Evolutionary conservation across 2,329 filamentous ascomycete genomes (phyloP).

Genomic region (Tolypocladium album): DNA sequence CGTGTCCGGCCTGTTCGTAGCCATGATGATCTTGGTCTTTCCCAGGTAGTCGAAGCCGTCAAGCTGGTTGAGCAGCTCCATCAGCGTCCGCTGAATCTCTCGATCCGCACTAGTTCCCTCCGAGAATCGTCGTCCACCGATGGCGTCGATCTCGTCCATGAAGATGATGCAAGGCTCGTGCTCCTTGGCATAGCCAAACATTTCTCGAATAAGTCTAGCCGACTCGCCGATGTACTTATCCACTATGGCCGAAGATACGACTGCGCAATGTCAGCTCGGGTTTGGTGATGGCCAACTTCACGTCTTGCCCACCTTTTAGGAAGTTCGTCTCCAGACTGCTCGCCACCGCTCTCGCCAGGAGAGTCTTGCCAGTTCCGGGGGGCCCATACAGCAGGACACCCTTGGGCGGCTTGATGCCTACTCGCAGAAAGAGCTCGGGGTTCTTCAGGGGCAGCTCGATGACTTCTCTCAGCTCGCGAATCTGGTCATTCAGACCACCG

Average conservation of each 20-base stretch:
- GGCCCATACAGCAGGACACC: constrained; percentile 93
- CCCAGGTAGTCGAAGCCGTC: constrained; percentile 99
- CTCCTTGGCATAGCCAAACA: constrained; percentile 99
- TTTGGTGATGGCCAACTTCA: neutral
- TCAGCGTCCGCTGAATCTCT: constrained; percentile 95
- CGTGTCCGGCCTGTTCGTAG: constrained; percentile 93
- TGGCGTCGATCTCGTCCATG: constrained; percentile 99
- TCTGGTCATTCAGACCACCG: constrained; percentile 95
- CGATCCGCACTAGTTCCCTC: constrained; percentile 96
- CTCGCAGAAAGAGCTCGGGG: constrained; percentile 90
- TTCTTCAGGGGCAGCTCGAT: constrained; percentile 98
- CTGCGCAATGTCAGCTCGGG: constrained; percentile 32
- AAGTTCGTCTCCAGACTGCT: constrained; percentile 98
- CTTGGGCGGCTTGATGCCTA: constrained; percentile 98
- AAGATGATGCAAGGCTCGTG: constrained; percentile 99
- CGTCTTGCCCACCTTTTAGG: constrained; percentile 61
- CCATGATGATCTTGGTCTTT: constrained; percentile 99
- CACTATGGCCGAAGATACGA: constrained; percentile 96
- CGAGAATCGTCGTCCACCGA: constrained; percentile 90
- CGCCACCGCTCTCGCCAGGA: constrained; percentile 87
- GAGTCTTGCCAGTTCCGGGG: constrained; percentile 92
- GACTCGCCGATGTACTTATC: constrained; percentile 99
- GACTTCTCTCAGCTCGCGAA: constrained; percentile 91
- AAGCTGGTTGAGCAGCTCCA: constrained; percentile 97
- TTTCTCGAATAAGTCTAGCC: constrained; percentile 90